Evolutionary conservation across 371 early-diverging fungal genomes (phyloP).

Genomic region (Mortierella sp.): DNA sequence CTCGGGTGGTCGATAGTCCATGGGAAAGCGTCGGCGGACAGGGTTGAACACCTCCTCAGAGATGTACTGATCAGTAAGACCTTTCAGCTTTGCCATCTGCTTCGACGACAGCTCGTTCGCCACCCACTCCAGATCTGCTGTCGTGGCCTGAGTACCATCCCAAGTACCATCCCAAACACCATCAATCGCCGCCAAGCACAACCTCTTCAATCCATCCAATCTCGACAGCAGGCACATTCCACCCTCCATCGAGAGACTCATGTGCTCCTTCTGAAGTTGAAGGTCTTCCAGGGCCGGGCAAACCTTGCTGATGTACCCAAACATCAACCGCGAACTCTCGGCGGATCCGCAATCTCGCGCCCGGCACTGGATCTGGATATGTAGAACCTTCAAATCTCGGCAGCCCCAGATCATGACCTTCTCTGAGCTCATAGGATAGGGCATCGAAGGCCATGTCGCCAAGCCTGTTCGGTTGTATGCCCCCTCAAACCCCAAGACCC

Average conservation of each 20-base stretch:
- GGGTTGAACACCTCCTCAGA: background rate
- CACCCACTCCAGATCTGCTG: background rate
- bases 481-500: background rate
- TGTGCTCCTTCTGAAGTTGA: background rate
- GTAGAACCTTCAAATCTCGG: slow-evolving; percentile 16
- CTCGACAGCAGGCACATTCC: slow-evolving; percentile 21
- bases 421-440: background rate
- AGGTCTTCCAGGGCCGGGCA: slow-evolving; percentile 17
- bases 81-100: background rate
- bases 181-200: background rate
- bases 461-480: background rate
- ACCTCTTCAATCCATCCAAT: background rate
- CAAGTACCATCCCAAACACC: background rate
- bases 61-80: background rate
- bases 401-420: slow-evolving; percentile 19
- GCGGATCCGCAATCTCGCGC: background rate
- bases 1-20: background rate
- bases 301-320: slow-evolving; percentile 21
- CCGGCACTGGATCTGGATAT: background rate
- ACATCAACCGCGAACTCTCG: slow-evolving; percentile 11
- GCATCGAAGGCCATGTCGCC: background rate
- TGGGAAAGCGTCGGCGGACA: background rate
- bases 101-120: background rate
- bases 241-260: slow-evolving; percentile 7
- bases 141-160: background rate